Evolutionary conservation across 225 moss, liverwort and hornwort genomes (phyloP).

Genomic region (Polytrichum commune): DNA sequence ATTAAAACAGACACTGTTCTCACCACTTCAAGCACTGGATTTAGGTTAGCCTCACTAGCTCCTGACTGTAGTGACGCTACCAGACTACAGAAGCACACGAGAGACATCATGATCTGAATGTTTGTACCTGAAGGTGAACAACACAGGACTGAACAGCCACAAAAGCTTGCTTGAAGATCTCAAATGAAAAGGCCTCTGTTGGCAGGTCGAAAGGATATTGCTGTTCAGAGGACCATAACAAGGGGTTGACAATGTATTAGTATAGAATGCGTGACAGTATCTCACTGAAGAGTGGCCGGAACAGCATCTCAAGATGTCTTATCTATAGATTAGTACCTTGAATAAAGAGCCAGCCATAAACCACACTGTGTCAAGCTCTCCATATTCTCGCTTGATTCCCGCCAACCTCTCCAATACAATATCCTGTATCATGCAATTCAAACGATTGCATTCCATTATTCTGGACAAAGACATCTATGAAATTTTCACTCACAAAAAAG

Average conservation of each 20-base stretch:
- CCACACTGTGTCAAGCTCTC: conserved; percentile 98
- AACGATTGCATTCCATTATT: background rate
- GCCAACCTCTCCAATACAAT: conserved; percentile 87
- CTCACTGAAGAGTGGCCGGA: too few relatives aligned
- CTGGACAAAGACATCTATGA: background rate
- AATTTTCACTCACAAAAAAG: too few relatives aligned
- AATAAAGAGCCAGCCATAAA: conserved; percentile 99
- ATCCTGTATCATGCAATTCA: conserved; percentile 49
- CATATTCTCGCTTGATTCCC: conserved; percentile 95
- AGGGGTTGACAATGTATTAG: too few relatives aligned
- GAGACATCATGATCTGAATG: background rate
- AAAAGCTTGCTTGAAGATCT: conserved; percentile 99
- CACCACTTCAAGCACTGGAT: too few relatives aligned
- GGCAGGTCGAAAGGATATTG: conserved; percentile 99
- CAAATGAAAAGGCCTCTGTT: conserved; percentile 94
- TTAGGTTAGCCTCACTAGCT: too few relatives aligned
- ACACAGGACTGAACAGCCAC: conserved; percentile 99
- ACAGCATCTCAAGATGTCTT: too few relatives aligned
- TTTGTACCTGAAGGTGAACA: conserved; percentile 90
- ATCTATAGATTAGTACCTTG: conserved; percentile 49
- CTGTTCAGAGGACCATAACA: conserved; percentile 37
- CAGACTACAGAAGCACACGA: too few relatives aligned
- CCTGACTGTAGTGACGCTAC: too few relatives aligned
- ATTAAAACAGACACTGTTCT: too few relatives aligned
- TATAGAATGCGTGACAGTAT: background rate